phyloP scores from a whole-genome alignment of 768 basidiomycete species.

The Podaxis sp. region DNA sequence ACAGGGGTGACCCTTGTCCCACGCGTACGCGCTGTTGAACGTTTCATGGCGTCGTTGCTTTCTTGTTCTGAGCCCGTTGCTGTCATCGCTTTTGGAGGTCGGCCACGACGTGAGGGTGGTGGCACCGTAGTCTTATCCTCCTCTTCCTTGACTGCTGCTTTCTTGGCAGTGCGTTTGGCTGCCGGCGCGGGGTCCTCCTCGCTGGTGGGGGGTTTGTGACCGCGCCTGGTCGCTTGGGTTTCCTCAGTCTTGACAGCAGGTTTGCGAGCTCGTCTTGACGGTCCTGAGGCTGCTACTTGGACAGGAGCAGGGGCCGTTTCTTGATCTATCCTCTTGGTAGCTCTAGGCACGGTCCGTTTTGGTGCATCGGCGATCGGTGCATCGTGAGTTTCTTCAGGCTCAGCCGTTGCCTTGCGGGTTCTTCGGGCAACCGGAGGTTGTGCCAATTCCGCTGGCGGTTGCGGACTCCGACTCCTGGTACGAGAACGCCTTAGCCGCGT shows the following conservation, averaged over 20 bases:
- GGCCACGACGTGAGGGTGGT: slow-evolving; percentile 13
- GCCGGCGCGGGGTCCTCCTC: slow-evolving; percentile 6
- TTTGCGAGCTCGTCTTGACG: slow-evolving; percentile 22
- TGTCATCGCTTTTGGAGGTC: slow-evolving; percentile 14
- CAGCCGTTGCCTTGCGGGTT: background rate
- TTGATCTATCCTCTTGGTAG: background rate
- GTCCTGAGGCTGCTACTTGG: slow-evolving; percentile 5
- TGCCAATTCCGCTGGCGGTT: background rate
- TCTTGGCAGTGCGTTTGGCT: slow-evolving; percentile 4
- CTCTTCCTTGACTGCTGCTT: slow-evolving; percentile 7
- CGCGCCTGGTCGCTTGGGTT: background rate
- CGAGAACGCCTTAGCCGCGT: background rate
- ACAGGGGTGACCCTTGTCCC: slow-evolving; percentile 17
- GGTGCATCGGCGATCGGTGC: background rate
- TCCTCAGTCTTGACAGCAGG: slow-evolving; percentile 22
- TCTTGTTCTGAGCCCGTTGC: background rate
- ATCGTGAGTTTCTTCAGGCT: background rate
- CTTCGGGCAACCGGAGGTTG: background rate
- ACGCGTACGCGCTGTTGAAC: slow-evolving; percentile 1
- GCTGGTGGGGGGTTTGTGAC: background rate
- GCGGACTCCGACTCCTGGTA: slow-evolving; percentile 1
- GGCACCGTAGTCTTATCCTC: slow-evolving; percentile 3
- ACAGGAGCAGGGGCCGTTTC: background rate
- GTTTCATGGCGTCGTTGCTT: background rate
- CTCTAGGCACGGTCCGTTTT: background rate